Conservation (phyloP, 306 rosid genomes). For the Cucurbita pepo region DNA sequence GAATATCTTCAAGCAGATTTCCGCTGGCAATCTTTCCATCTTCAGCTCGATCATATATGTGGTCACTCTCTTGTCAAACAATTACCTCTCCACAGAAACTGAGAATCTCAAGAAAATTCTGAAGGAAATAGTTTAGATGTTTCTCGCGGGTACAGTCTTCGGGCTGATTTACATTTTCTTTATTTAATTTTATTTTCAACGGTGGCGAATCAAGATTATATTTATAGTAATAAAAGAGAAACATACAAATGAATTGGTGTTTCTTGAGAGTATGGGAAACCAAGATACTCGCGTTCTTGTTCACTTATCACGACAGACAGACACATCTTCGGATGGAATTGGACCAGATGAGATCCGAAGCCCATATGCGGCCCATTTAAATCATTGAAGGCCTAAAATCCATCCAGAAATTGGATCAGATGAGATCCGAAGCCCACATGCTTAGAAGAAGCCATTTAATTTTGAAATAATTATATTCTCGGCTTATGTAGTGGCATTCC, state of each 20-base stretch:
- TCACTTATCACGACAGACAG: too few species aligned
- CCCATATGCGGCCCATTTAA: too few species aligned
- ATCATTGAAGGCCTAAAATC: too few species aligned
- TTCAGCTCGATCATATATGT: background rate
- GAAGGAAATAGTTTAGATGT: background rate
- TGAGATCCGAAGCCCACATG: too few species aligned
- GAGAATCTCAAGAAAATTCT: too few species aligned
- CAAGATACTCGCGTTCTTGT: background rate
- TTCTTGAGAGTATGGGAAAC: background rate
- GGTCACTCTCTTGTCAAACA: background rate
- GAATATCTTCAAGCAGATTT: constrained; percentile 37
- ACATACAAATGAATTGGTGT: background rate
- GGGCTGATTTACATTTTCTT: background rate
- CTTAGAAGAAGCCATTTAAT: too few species aligned
- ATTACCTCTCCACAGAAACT: background rate
- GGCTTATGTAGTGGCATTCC: too few species aligned
- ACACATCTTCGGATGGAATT: too few species aligned
- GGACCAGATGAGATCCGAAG: too few species aligned
- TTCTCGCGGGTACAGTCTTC: background rate
- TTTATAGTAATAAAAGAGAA: background rate
- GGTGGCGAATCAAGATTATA: background rate
- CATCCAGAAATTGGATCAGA: too few species aligned
- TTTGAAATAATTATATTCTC: too few species aligned
- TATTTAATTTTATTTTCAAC: too few species aligned
- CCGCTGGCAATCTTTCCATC: constrained; percentile 49